Conservation (phyloP, 2,329 filamentous ascomycete species). For the Botrytis tulipae region DNA sequence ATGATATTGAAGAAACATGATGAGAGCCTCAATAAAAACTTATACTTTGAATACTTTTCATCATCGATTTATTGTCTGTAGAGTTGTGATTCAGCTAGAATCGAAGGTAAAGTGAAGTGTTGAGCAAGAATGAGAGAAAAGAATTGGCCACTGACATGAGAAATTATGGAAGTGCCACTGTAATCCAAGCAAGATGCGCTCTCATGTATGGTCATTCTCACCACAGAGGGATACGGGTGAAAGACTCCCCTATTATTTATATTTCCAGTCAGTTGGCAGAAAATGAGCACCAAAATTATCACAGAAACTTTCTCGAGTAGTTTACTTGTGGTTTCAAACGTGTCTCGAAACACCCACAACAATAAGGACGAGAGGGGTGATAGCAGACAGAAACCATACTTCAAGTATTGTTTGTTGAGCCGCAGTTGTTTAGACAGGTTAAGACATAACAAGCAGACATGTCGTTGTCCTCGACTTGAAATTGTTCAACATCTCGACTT, state of each 20-base stretch:
- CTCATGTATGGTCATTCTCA: neutral
- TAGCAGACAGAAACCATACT: too few relatives aligned
- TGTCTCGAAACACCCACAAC: neutral
- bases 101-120: neutral
- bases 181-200: neutral
- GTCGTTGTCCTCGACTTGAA: neutral
- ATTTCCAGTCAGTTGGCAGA: neutral
- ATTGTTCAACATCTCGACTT: neutral
- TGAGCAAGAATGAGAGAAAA: neutral
- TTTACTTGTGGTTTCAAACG: neutral
- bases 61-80: neutral
- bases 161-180: neutral
- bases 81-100: neutral
- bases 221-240: too few relatives aligned
- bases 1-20: conserved; percentile 15
- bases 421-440: too few relatives aligned
- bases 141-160: neutral
- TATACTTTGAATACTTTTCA: neutral
- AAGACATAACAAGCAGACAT: neutral
- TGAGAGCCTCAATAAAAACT: neutral
- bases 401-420: too few relatives aligned
- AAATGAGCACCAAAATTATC: neutral
- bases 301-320: neutral
- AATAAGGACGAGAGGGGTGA: too few relatives aligned
- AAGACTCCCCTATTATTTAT: neutral